A percentile compares a stretch with the other conserved stretches of the same genome.
Conservation (phyloP, 2,329 filamentous ascomycete genomes). For the Pseudogymnoascus sp. region DNA sequence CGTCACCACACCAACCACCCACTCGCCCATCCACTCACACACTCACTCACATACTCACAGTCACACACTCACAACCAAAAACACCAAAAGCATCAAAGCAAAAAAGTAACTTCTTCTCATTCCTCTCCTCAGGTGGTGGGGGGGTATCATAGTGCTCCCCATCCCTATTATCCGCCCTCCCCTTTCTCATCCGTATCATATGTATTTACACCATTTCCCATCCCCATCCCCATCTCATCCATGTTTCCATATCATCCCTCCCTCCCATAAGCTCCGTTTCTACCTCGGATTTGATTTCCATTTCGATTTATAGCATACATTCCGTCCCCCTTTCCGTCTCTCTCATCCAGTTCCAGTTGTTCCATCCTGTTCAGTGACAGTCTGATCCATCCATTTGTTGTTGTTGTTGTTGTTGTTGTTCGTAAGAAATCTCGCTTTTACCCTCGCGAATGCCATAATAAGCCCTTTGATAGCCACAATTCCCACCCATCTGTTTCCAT, state of each 20-base stretch:
- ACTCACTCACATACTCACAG: too few species aligned
- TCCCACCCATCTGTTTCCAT: background rate
- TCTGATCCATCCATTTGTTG: background rate
- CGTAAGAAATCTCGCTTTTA: background rate
- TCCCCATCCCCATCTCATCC: background rate
- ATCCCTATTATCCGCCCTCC: background rate
- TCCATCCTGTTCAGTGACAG: background rate
- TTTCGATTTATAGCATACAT: background rate
- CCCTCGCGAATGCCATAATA: background rate
- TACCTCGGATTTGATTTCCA: background rate
- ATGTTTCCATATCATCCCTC: background rate
- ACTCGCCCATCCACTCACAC: too few species aligned
- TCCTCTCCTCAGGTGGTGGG: background rate
- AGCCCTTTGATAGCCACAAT: background rate
- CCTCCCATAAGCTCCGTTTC: background rate
- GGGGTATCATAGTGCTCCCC: background rate
- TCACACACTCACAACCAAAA: too few species aligned
- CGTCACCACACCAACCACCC: too few species aligned
- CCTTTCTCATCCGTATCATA: background rate
- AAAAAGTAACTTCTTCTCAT: background rate
- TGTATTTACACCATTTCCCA: background rate
- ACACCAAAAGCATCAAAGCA: background rate
- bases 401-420: background rate
- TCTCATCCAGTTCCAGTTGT: background rate
- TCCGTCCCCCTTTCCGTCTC: background rate